Conservation (phyloP, 2,329 filamentous ascomycete genomes). For the Alternaria viburni region DNA sequence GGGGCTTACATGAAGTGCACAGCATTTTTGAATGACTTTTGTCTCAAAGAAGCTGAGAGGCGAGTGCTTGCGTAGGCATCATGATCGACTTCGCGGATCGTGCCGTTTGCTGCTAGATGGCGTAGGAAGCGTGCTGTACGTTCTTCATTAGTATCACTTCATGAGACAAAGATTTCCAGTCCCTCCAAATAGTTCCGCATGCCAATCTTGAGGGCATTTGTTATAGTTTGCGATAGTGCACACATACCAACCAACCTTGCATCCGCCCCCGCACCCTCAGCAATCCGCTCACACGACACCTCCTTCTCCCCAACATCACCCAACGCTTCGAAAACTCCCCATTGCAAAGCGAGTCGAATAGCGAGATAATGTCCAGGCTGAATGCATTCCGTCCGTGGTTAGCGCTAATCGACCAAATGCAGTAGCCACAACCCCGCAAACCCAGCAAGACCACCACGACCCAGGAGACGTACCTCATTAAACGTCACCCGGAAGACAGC, state of each 20-base stretch:
- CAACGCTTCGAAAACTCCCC: conserved; percentile 11
- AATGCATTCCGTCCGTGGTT: background rate
- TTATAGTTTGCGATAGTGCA: background rate
- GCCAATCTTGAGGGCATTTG: background rate
- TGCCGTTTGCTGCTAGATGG: conserved; percentile 14
- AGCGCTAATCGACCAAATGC: background rate
- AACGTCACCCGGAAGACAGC: background rate
- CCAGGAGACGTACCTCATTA: background rate
- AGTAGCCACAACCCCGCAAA: background rate
- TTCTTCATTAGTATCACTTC: background rate
- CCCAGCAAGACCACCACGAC: background rate
- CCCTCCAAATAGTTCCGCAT: accelerated
- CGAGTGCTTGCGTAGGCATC: conserved; percentile 13
- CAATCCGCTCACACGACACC: background rate
- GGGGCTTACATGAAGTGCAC: background rate
- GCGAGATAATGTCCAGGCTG: conserved; percentile 15
- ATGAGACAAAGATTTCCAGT: background rate
- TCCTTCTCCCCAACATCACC: conserved; percentile 4
- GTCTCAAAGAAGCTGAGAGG: conserved; percentile 11
- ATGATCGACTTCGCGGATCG: conserved; percentile 6
- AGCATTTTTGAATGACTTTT: conserved; percentile 15
- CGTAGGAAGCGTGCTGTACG: conserved; percentile 3
- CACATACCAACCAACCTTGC: background rate
- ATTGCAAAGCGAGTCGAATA: conserved; percentile 16
- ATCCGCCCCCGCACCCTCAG: background rate